Base-by-base conservation (phyloP, 805 yeast genomes). In the Candida oleophila region DNA sequence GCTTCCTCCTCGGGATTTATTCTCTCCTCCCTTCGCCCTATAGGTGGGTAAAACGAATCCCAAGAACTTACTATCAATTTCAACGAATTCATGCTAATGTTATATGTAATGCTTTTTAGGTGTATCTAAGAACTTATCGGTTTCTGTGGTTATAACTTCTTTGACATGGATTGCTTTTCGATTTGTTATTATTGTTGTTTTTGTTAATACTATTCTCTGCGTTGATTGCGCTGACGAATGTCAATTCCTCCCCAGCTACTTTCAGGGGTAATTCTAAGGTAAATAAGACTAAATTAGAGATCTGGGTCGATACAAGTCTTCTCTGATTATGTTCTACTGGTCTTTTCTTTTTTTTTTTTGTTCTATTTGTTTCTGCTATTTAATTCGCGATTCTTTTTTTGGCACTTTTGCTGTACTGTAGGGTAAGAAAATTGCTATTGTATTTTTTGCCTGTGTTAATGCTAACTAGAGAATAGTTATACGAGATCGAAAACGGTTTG, bases 41-140 rank as follows among this genome's bases (percentile, higher is more conserved):
- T 15, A 44, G 47, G 52, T 55, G 59, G 56, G 51, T 61, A 60
- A 11, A 61, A 44, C 36, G 49, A 53, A 45, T 68, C 72, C 39
- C 68, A 46, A 16, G 71, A 66, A 49, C 57, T 60, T 38, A 66
- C 71, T 40, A 68, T 48, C 14, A 64, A 54, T 46, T 66, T 67
- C 22, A 68, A 58, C 21, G 71, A 66, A 53, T 68, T 68, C 73
- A 68, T 15, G 38, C 20, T 8, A 7, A 18, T n/a, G n/a, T n/a
- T n/a, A n/a, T n/a, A n/a, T n/a, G n/a, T n/a, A n/a, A n/a, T n/a
- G n/a, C n/a, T n/a, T n/a, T n/a, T n/a, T n/a, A n/a, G n/a, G n/a
- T n/a, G n/a, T n/a, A n/a, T n/a, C n/a, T n/a, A n/a, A n/a, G n/a
- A n/a, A n/a, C n/a, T n/a, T n/a, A n/a, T n/a, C n/a, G n/a, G n/a